phyloP scores from a whole-genome alignment of 2,329 filamentous ascomycete genomes.

The Colletotrichum viniferum region DNA sequence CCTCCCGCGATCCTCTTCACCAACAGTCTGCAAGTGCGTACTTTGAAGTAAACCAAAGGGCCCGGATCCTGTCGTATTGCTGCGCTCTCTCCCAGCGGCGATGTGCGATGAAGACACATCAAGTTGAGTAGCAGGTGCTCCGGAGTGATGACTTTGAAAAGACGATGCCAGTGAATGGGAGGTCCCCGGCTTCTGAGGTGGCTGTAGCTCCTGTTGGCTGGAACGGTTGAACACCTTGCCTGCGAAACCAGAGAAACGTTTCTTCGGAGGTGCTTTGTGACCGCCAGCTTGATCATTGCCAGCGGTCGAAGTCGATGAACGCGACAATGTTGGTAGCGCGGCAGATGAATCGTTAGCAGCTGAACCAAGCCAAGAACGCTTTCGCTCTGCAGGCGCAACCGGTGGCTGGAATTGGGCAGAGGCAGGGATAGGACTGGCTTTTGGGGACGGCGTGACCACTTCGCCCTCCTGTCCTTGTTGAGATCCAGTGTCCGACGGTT shows the following conservation, averaged over 20 bases:
- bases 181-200: constrained; percentile 21
- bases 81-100: constrained; percentile 18
- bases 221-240: constrained; percentile 31
- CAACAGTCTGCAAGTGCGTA: background rate
- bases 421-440: constrained; percentile 22
- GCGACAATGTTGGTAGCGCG: constrained; percentile 22
- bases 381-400: constrained; percentile 34
- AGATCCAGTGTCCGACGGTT: constrained; percentile 23
- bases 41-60: constrained; percentile 2
- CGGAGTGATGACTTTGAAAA: constrained; percentile 19
- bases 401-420: constrained; percentile 23
- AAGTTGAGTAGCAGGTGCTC: background rate
- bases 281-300: constrained; percentile 18
- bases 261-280: constrained; percentile 35
- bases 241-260: constrained; percentile 48
- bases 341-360: constrained; percentile 18
- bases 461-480: constrained; percentile 27
- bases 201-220: constrained; percentile 22
- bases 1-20: constrained; percentile 26
- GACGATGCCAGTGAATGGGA: constrained; percentile 26
- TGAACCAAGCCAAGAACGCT: constrained; percentile 41
- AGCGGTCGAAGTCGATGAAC: constrained; percentile 30
- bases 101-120: background rate
- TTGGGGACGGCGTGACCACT: background rate
- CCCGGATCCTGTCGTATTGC: constrained; percentile 24